Conservation (phyloP, 1,139 yeast species). For the Spencermartinsiella ligniputridi region DNA sequence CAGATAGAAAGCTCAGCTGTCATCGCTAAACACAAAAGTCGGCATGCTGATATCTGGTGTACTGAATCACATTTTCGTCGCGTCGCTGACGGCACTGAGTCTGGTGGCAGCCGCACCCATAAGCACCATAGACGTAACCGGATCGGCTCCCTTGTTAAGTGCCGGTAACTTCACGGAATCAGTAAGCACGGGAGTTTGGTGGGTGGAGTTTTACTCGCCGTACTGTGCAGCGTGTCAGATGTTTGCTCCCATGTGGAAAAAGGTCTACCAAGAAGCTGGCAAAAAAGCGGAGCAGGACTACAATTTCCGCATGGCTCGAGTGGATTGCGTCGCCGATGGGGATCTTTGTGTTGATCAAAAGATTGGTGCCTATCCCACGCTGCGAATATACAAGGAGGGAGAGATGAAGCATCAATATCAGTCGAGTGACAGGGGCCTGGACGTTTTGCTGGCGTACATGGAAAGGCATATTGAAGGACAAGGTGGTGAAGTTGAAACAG, state of each 20-base stretch:
- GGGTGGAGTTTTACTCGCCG: conserved; percentile 41
- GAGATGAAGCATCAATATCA: conserved; percentile 24
- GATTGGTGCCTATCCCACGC: conserved; percentile 33
- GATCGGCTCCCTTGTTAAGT: conserved; percentile 6
- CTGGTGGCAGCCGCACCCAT: conserved; percentile 3
- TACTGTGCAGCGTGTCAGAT: conserved; percentile 38
- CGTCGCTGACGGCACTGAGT: not conserved
- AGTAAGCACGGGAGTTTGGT: conserved; percentile 32
- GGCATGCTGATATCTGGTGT: not conserved
- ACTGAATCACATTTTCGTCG: not conserved
- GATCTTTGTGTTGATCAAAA: conserved; percentile 35
- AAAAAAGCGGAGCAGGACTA: conserved; percentile 13
- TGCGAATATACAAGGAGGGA: conserved; percentile 35
- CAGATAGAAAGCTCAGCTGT: too few relatives aligned
- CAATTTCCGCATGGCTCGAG: conserved; percentile 35
- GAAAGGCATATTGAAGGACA: conserved; percentile 5
- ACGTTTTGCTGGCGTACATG: conserved; percentile 14
- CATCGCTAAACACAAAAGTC: too few relatives aligned
- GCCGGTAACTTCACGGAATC: conserved; percentile 17
- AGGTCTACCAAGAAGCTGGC: conserved; percentile 23
- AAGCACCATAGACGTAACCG: not conserved
- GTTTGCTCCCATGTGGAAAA: conserved; percentile 38
- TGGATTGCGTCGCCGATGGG: conserved; percentile 39
- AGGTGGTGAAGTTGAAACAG: not conserved
- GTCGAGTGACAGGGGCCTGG: conserved; percentile 12